Conservation (phyloP, 1,139 yeast species). For the Magnusiomyces ingens region DNA sequence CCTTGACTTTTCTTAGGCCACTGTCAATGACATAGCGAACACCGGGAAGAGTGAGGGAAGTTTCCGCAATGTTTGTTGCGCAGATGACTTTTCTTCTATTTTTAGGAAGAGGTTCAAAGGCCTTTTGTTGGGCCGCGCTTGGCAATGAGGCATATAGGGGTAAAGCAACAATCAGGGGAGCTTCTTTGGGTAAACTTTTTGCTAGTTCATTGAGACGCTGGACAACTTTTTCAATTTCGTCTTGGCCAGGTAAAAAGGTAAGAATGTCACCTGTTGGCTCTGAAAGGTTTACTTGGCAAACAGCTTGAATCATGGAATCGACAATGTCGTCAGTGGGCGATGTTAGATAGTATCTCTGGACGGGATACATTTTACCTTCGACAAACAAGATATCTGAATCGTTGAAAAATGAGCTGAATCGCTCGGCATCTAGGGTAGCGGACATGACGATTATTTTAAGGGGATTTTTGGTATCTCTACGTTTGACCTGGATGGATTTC, state of each 20-base stretch:
- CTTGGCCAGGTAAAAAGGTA: slow-evolving; percentile 93
- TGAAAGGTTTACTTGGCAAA: slow-evolving; percentile 68
- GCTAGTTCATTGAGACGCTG: slow-evolving; percentile 54
- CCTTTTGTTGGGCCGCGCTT: slow-evolving; percentile 71
- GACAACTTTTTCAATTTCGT: slow-evolving; percentile 86
- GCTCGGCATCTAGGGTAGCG: slow-evolving; percentile 92
- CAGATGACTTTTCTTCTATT: slow-evolving; percentile 74
- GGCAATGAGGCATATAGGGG: slow-evolving; percentile 94
- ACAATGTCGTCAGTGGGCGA: slow-evolving; percentile 71
- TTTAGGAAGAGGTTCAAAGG: slow-evolving; percentile 55
- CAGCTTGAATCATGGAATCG: slow-evolving; percentile 66
- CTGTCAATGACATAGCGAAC: slow-evolving; percentile 91
- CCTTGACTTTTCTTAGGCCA: slow-evolving; percentile 86
- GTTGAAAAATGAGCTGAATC: slow-evolving; percentile 70
- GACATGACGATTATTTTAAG: slow-evolving; percentile 74
- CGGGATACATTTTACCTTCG: slow-evolving; percentile 88
- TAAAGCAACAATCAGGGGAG: slow-evolving; percentile 66
- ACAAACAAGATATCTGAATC: slow-evolving; percentile 75
- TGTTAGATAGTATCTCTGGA: slow-evolving; percentile 57
- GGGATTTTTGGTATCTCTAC: slow-evolving; percentile 30
- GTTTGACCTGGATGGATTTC: slow-evolving; percentile 44
- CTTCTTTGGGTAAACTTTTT: slow-evolving; percentile 61
- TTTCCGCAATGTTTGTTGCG: slow-evolving; percentile 95
- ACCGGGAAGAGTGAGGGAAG: slow-evolving; percentile 93
- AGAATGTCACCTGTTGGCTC: slow-evolving; percentile 81